Evolutionary conservation across 1,139 yeast genomes (phyloP).

Genomic region (Saccharomyces hybrid): DNA sequence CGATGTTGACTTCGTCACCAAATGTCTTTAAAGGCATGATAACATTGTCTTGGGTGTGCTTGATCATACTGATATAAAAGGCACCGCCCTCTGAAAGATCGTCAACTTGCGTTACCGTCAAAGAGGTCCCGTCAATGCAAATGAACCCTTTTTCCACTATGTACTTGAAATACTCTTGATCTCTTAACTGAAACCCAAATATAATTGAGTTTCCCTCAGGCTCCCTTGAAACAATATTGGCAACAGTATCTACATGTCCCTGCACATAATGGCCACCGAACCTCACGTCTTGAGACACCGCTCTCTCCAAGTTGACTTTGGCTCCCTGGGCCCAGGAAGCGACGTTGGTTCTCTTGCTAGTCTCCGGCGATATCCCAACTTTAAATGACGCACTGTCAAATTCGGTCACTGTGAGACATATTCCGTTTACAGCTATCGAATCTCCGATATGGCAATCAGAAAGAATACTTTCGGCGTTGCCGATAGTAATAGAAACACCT

Average conservation of each 20-base stretch:
- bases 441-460: slow-evolving; percentile 87
- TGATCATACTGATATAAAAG: slow-evolving; percentile 84
- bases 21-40: slow-evolving; percentile 56
- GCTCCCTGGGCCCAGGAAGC: slow-evolving; percentile 47
- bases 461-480: slow-evolving; percentile 57
- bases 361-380: slow-evolving; percentile 91
- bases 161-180: slow-evolving; percentile 52
- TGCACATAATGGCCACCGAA: slow-evolving; percentile 97
- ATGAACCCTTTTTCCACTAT: slow-evolving; percentile 93
- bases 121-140: slow-evolving; percentile 83
- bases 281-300: slow-evolving; percentile 69
- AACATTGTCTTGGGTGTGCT: slow-evolving; percentile 82
- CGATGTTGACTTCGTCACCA: slow-evolving; percentile 73
- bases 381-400: slow-evolving; percentile 56
- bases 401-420: slow-evolving; percentile 88
- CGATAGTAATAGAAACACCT: slow-evolving; percentile 66
- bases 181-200: slow-evolving; percentile 68
- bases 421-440: slow-evolving; percentile 84
- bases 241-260: slow-evolving; percentile 93
- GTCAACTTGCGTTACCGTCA: slow-evolving; percentile 78
- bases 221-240: slow-evolving; percentile 46
- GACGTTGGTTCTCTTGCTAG: slow-evolving; percentile 71
- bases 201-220: slow-evolving; percentile 75
- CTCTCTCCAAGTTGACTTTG: slow-evolving; percentile 82
- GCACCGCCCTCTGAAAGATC: slow-evolving; percentile 37